Conservation (phyloP, 2,329 filamentous ascomycete species). For the Lanzia echinophila region DNA sequence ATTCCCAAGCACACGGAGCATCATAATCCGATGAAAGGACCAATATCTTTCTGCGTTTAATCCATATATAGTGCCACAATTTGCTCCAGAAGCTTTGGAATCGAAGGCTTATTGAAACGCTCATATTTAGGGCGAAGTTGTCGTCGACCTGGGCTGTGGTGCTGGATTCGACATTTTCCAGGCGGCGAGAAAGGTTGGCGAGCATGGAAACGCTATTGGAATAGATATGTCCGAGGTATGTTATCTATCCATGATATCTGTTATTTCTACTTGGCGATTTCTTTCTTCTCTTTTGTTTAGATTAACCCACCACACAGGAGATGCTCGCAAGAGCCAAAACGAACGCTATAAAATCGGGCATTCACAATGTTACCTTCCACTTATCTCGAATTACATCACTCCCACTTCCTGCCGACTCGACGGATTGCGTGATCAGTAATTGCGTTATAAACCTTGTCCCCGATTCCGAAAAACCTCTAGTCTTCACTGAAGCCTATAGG, state of each 20-base stretch:
- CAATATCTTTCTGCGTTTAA: no score
- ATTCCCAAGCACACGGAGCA: no score
- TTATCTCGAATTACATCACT: conserved; percentile 46
- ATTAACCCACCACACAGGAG: neutral
- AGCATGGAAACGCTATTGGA: conserved; percentile 44
- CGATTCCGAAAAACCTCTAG: conserved; percentile 42
- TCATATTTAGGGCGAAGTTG: conserved; percentile 42
- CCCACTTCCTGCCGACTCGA: conserved; percentile 35
- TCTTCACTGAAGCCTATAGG: conserved; percentile 52
- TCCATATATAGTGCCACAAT: no score
- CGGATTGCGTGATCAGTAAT: conserved; percentile 55
- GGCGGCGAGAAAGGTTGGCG: conserved; percentile 43
- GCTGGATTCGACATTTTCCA: conserved; percentile 52
- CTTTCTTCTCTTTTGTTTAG: neutral
- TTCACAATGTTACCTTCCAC: conserved; percentile 44
- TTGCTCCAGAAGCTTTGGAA: no score
- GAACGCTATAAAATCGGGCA: conserved; percentile 11
- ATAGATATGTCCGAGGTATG: conserved; percentile 53
- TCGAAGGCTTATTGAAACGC: neutral
- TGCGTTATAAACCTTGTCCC: conserved; percentile 57
- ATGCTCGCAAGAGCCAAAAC: neutral
- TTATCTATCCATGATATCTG: conserved; percentile 27
- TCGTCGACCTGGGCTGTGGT: conserved; percentile 50
- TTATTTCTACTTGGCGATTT: no score
- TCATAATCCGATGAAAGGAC: no score